phyloP scores from a whole-genome alignment of 495 filamentous ascomycete genomes.

The Penicillium diatomitis region DNA sequence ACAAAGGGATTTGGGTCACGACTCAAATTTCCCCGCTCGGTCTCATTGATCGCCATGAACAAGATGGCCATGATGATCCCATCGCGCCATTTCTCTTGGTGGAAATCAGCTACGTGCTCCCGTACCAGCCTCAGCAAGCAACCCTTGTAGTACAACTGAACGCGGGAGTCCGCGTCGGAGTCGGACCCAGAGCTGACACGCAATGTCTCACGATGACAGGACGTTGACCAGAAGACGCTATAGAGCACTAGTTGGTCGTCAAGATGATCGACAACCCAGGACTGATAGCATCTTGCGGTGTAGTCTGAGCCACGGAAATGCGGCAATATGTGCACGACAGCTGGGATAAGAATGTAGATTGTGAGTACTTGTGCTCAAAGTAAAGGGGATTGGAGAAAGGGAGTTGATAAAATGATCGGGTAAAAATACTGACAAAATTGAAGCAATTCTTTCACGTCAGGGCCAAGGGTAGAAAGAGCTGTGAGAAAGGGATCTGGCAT shows the following conservation, averaged over 20 bases:
- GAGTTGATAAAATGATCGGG: too few relatives aligned
- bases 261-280: neutral
- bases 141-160: constrained; percentile 1
- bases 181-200: neutral
- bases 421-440: neutral
- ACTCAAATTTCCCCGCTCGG: neutral
- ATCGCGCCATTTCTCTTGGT: constrained; percentile 1
- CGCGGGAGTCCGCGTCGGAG: neutral
- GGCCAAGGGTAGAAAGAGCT: neutral
- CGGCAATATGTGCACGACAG: neutral
- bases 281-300: neutral
- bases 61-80: neutral
- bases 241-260: neutral
- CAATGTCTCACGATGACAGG: neutral
- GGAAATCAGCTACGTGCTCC: neutral
- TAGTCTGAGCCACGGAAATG: neutral
- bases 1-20: neutral
- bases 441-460: neutral
- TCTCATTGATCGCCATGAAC: constrained; percentile 1
- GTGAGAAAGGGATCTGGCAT: neutral
- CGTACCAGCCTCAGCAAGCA: neutral
- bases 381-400: too few relatives aligned
- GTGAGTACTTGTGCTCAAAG: neutral
- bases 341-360: neutral
- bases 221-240: neutral